phyloP scores from a whole-genome alignment of 225 moss, liverwort and hornwort genomes.

The Bryoerythrophyllum caledonicum region DNA sequence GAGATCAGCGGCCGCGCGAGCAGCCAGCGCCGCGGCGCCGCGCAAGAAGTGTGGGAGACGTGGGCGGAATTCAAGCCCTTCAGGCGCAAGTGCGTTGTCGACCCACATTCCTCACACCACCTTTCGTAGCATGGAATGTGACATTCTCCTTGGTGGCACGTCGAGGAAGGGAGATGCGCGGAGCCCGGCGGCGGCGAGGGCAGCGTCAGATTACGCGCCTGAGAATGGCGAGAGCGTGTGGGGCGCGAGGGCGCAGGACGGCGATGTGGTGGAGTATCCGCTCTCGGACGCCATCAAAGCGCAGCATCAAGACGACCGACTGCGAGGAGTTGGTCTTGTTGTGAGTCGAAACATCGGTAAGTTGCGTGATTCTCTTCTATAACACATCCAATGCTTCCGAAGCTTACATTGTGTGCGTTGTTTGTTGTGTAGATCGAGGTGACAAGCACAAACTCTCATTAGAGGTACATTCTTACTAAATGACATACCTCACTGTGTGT shows the following conservation, averaged over 20 bases:
- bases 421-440: conserved; percentile 55
- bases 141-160: conserved; percentile 30
- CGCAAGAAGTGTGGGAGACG: conserved; percentile 67
- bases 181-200: conserved; percentile 58
- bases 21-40: conserved; percentile 41
- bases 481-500: no score
- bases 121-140: no score
- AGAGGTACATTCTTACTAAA: conserved; percentile 58
- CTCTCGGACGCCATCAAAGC: conserved; percentile 60
- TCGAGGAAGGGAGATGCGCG: conserved; percentile 74
- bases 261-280: conserved; percentile 76
- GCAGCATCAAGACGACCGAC: conserved; percentile 72
- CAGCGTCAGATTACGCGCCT: conserved; percentile 37
- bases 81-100: conserved; percentile 56
- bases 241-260: conserved; percentile 58
- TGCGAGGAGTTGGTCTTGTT: conserved; percentile 76
- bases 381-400: not conserved
- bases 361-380: not conserved
- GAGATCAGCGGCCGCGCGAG: conserved; percentile 46
- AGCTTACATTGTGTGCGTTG: not conserved
- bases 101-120: not conserved
- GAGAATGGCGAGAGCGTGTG: conserved; percentile 46
- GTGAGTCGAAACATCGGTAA: conserved; percentile 81
- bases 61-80: conserved; percentile 81
- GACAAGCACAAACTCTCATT: conserved; percentile 71